These are phyloP conservation scores for Umbelopsis sp. DNA, from an alignment of 192 early-diverging fungal genomes.

Conservation along the genomic window DNA sequence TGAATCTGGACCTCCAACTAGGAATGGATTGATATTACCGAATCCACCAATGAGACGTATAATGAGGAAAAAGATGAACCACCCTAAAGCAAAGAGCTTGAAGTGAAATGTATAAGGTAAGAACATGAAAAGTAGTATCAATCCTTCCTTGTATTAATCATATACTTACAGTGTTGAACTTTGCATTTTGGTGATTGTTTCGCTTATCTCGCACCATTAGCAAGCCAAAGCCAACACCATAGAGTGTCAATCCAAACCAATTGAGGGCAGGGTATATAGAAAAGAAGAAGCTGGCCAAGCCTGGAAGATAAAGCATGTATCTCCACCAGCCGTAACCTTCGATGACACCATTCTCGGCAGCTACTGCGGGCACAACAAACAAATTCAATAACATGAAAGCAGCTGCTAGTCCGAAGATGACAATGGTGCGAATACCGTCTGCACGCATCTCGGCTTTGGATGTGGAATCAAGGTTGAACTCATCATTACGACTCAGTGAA, in stretches of 20 bases:
- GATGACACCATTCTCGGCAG: neutral
- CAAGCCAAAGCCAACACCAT: conserved; percentile 18
- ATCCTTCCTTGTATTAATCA: too few relatives aligned
- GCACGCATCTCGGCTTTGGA: neutral
- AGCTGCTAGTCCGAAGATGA: neutral
- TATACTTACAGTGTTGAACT: conserved; percentile 53
- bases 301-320: conserved; percentile 17
- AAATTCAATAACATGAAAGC: conserved; percentile 2
- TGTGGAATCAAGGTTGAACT: neutral
- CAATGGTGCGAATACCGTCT: neutral
- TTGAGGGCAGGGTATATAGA: conserved; percentile 21
- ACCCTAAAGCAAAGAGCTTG: conserved; percentile 8
- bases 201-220: conserved; percentile 1
- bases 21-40: conserved; percentile 9
- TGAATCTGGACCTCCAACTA: neutral
- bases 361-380: neutral
- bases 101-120: neutral
- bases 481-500: neutral
- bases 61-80: conserved; percentile 47
- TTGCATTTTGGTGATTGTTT: conserved; percentile 35
- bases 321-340: conserved; percentile 21
- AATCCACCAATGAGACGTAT: conserved; percentile 21
- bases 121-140: neutral
- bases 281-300: neutral
- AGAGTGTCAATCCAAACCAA: conserved; percentile 22